These are phyloP conservation scores for Rhizodiscina lignyota DNA, from an alignment of 495 filamentous ascomycete genomes.

Conservation along the genomic window DNA sequence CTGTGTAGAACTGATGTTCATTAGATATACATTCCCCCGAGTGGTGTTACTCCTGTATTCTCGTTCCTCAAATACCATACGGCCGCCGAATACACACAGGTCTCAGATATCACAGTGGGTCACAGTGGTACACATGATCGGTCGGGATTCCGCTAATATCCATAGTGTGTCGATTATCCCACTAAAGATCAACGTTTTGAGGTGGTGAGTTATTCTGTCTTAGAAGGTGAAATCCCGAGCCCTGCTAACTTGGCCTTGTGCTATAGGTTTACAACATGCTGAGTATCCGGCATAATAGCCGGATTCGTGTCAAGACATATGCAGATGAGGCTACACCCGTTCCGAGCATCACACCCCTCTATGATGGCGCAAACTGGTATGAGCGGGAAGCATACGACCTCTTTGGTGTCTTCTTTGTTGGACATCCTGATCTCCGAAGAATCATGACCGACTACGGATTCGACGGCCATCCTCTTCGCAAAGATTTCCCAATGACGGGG, in stretches of 20 bases:
- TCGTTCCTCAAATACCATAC: constrained; percentile 96
- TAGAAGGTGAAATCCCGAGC: too few relatives aligned
- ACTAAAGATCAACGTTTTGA: constrained; percentile 91
- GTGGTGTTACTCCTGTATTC: constrained; percentile 79
- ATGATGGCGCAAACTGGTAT: constrained; percentile 96
- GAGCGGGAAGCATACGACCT: constrained; percentile 96
- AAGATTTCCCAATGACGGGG: constrained; percentile 95
- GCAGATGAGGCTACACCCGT: constrained; percentile 93
- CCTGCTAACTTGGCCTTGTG: too few relatives aligned
- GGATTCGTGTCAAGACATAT: constrained; percentile 97
- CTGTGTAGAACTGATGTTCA: too few relatives aligned
- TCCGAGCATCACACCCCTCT: constrained; percentile 69
- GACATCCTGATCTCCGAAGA: constrained; percentile 87
- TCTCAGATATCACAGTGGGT: constrained; percentile 80
- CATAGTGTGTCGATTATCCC: constrained; percentile 96
- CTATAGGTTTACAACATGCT: constrained; percentile 98
- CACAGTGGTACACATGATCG: too few relatives aligned
- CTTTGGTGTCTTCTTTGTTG: constrained; percentile 92
- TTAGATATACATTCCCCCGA: constrained; percentile 82
- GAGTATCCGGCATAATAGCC: constrained; percentile 85
- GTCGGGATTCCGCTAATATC: too few relatives aligned
- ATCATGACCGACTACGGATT: constrained; percentile 99
- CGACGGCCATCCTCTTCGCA: constrained; percentile 90
- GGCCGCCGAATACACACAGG: constrained; percentile 85
- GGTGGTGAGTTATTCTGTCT: too few relatives aligned